phyloP scores from a whole-genome alignment of 2,329 filamentous ascomycete genomes.

The Didymellaceae sp. region DNA sequence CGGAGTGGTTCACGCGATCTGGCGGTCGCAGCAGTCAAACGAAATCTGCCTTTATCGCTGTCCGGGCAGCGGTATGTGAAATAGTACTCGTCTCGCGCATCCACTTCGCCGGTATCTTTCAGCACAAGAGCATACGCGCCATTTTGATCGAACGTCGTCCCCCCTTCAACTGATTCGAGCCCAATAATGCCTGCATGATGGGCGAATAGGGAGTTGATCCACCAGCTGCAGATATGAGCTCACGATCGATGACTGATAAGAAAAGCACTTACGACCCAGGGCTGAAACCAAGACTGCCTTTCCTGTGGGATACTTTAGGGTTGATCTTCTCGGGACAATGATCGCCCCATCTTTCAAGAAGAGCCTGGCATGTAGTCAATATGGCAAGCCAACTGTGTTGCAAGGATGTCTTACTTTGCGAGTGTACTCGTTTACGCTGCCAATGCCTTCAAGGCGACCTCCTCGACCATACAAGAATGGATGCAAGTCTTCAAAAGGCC shows the following conservation, averaged over 20 bases:
- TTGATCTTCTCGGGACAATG: conserved; percentile 41
- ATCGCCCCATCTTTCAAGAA: conserved; percentile 43
- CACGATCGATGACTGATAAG: too few relatives aligned
- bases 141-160: conserved; percentile 51
- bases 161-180: conserved; percentile 48
- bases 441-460: conserved; percentile 53
- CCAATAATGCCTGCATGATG: conserved; percentile 58
- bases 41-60: conserved; percentile 53
- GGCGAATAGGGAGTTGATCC: conserved; percentile 57
- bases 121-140: conserved; percentile 57
- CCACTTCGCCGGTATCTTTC: conserved; percentile 49
- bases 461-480: conserved; percentile 53
- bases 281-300: conserved; percentile 54
- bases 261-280: conserved; percentile 56
- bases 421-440: conserved; percentile 46
- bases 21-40: conserved; percentile 51
- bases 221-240: conserved; percentile 51
- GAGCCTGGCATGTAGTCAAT: conserved; percentile 28
- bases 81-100: conserved; percentile 37
- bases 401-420: conserved; percentile 40
- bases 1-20: conserved; percentile 52
- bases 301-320: conserved; percentile 40
- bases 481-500: conserved; percentile 46
- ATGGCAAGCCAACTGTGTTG: neutral
- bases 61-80: conserved; percentile 52